Conservation (phyloP, 2,329 filamentous ascomycete species). For the Ascochyta clinopodiicola region DNA sequence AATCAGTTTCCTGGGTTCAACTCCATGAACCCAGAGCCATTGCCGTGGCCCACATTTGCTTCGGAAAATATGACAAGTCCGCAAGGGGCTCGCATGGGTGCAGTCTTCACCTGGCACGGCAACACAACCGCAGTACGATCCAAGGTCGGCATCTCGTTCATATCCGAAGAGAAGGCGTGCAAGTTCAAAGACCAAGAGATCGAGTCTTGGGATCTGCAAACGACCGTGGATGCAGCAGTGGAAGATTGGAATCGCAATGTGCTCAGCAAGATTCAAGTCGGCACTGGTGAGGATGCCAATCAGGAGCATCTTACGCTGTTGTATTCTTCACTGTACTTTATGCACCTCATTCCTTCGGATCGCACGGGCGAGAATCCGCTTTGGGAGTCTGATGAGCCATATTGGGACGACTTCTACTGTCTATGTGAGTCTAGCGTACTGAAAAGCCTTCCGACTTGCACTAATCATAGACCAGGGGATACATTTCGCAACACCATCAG, state of each 20-base stretch:
- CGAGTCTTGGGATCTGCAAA: conserved; percentile 48
- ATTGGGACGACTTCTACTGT: conserved; percentile 74
- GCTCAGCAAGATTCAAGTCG: conserved; percentile 64
- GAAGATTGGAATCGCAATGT: conserved; percentile 57
- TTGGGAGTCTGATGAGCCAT: conserved; percentile 70
- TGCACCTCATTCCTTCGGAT: conserved; percentile 72
- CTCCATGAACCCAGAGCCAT: conserved; percentile 15
- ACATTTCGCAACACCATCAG: conserved; percentile 65
- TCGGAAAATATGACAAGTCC: conserved; percentile 48
- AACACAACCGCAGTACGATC: conserved; percentile 51
- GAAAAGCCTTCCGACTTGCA: conserved; percentile 53
- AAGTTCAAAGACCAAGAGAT: conserved; percentile 54
- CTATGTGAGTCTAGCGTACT: conserved; percentile 55
- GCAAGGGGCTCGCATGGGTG: conserved; percentile 46
- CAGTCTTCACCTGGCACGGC: conserved; percentile 55
- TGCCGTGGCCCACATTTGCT: conserved; percentile 11
- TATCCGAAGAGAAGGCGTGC: conserved; percentile 57
- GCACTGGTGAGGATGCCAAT: conserved; percentile 61
- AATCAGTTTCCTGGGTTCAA: conserved; percentile 34
- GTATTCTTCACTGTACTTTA: conserved; percentile 73
- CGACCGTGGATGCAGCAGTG: conserved; percentile 47
- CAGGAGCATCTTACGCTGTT: conserved; percentile 62
- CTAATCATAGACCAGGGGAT: conserved; percentile 66
- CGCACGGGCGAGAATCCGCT: conserved; percentile 73
- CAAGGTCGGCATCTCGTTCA: conserved; percentile 57